Percentiles rank a stretch among this genome's conserved stretches.
phyloP scores from a whole-genome alignment of 2,329 filamentous ascomycete genomes.

The Colletotrichum navitas region DNA sequence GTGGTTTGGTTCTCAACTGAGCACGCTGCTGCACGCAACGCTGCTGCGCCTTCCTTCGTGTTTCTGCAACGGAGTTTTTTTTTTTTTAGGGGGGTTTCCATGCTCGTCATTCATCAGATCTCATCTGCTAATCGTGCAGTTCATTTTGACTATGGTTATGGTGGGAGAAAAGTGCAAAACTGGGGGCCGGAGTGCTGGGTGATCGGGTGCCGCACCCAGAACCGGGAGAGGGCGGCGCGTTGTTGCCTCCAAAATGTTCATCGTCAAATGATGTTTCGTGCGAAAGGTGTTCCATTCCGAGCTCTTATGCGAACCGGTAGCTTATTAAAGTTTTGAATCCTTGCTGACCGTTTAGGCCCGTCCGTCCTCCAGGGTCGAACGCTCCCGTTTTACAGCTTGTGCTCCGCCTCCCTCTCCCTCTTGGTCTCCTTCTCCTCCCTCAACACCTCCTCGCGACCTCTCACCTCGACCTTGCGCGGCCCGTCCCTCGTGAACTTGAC shows the following conservation, averaged over 20 bases:
- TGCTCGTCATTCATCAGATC: slow-evolving; percentile 9
- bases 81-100: neutral
- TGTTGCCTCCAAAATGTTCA: neutral
- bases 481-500: slow-evolving; percentile 65
- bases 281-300: neutral
- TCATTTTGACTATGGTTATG: neutral
- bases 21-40: slow-evolving; percentile 8
- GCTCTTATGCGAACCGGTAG: too few relatives aligned
- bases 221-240: neutral
- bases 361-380: neutral
- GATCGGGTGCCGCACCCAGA: neutral
- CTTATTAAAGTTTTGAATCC: neutral
- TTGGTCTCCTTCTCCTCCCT: slow-evolving; percentile 57
- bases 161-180: slow-evolving; percentile 9
- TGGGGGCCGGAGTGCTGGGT: neutral
- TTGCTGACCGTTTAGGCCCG: neutral
- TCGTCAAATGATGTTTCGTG: neutral
- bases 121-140: slow-evolving; percentile 18
- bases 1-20: neutral
- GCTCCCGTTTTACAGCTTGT: slow-evolving; percentile 17
- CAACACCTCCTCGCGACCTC: slow-evolving; percentile 62
- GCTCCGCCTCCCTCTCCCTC: slow-evolving; percentile 33
- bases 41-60: slow-evolving; percentile 1
- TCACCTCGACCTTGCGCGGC: slow-evolving; percentile 66
- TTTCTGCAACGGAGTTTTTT: neutral